Conservation (phyloP, 2,329 filamentous ascomycete genomes). For the Aspergillus fijiensis region DNA sequence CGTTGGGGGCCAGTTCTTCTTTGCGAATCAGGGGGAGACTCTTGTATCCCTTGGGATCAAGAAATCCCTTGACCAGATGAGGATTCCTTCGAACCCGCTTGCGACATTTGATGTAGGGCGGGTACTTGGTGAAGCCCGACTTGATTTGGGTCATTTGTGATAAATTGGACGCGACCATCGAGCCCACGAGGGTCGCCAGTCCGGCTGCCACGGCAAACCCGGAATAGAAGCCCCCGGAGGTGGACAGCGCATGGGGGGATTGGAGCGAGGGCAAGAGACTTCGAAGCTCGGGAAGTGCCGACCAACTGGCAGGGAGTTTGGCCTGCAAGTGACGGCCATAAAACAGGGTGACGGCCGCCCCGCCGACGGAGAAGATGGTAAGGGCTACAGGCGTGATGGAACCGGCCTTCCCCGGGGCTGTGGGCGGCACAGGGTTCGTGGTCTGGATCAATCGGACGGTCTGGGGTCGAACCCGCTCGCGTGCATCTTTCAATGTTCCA, state of each 20-base stretch:
- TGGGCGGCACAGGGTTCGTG: constrained; percentile 16
- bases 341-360: background rate
- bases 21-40: constrained; percentile 45
- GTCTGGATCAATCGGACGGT: constrained; percentile 22
- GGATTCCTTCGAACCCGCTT: constrained; percentile 41
- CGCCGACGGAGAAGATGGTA: background rate
- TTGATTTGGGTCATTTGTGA: constrained; percentile 25
- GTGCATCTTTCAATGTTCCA: constrained; percentile 33
- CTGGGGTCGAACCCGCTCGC: constrained; percentile 18
- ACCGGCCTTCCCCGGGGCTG: constrained; percentile 15
- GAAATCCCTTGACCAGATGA: constrained; percentile 47
- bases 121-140: constrained; percentile 29
- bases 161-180: constrained; percentile 15
- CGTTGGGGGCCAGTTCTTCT: constrained; percentile 23
- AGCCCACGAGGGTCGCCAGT: constrained; percentile 15
- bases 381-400: background rate
- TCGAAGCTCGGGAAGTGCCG: background rate
- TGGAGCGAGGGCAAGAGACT: background rate
- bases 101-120: constrained; percentile 43
- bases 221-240: constrained; percentile 31
- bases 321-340: background rate
- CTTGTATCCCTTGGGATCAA: constrained; percentile 52
- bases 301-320: background rate
- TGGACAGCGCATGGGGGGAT: background rate
- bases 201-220: constrained; percentile 23